Percentiles rank a stretch among this genome's conserved stretches.
Evolutionary conservation across 306 rosid species (phyloP).

Genomic region (Castanea crenata): DNA sequence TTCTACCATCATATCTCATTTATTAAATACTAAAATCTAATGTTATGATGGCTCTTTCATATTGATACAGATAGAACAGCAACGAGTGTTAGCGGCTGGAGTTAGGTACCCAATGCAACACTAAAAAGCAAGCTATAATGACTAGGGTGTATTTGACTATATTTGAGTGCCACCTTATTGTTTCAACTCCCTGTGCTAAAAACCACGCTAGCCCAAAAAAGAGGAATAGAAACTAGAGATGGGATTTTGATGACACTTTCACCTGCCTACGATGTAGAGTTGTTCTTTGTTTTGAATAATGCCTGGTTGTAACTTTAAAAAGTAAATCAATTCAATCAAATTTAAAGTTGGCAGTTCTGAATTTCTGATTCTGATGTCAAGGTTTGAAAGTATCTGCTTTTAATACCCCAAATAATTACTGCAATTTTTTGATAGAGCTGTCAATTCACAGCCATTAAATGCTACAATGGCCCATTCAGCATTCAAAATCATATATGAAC

Average conservation of each 20-base stretch:
- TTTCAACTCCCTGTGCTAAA: background rate
- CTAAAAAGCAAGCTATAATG: slow-evolving; percentile 7
- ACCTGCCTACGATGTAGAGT: background rate
- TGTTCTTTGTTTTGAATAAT: background rate
- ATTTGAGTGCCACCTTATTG: background rate
- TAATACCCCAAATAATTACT: background rate
- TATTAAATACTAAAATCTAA: background rate
- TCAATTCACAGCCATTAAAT: background rate
- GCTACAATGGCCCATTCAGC: background rate
- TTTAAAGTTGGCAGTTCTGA: slow-evolving; percentile 17
- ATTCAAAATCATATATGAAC: background rate
- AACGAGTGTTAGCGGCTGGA: slow-evolving; percentile 79
- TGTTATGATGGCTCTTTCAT: background rate
- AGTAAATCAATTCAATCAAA: slow-evolving; percentile 21
- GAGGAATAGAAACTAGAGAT: slow-evolving; percentile 15
- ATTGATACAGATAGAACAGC: slow-evolving; percentile 69
- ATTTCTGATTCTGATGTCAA: no score
- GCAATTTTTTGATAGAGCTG: background rate
- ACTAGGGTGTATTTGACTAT: background rate
- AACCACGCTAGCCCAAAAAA: slow-evolving; percentile 7
- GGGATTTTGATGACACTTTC: slow-evolving; percentile 10
- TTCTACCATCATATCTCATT: background rate
- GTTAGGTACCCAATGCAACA: slow-evolving; percentile 79
- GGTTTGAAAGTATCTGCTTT: background rate
- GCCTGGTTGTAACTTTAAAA: slow-evolving; percentile 25